phyloP scores from a whole-genome alignment of 768 basidiomycete species.

The Phallus indusiatus region DNA sequence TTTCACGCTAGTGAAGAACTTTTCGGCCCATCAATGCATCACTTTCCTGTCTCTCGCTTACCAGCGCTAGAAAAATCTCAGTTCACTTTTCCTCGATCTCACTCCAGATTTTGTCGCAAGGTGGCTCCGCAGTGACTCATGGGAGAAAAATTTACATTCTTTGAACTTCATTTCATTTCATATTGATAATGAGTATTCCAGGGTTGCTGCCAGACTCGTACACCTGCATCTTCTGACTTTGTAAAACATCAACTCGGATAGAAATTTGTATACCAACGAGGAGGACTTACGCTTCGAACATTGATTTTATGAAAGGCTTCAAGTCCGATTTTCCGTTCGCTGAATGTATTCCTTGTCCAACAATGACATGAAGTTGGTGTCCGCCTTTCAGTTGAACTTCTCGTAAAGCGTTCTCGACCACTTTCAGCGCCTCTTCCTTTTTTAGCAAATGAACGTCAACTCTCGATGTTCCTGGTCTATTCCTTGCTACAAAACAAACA shows the following conservation, averaged over 20 bases:
- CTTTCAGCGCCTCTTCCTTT: conserved; percentile 21
- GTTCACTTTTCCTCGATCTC: too few species aligned
- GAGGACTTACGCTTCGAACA: neutral
- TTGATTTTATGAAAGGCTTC: conserved; percentile 12
- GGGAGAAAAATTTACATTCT: too few species aligned
- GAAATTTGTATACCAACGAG: neutral
- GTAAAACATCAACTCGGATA: neutral
- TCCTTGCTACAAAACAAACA: neutral
- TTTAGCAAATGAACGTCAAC: conserved; percentile 29
- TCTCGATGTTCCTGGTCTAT: conserved; percentile 21
- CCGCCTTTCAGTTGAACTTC: conserved; percentile 21
- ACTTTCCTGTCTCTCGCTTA: too few species aligned
- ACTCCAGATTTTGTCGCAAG: too few species aligned
- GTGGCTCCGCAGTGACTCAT: too few species aligned
- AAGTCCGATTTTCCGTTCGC: conserved; percentile 22
- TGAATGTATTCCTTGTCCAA: conserved; percentile 25
- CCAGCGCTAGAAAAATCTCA: too few species aligned
- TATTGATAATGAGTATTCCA: neutral
- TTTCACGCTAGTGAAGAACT: too few species aligned
- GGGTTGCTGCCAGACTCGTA: neutral
- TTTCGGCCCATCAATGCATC: too few species aligned
- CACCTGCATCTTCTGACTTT: neutral
- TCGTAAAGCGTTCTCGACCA: conserved; percentile 24
- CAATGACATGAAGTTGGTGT: conserved; percentile 24
- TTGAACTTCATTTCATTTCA: neutral